A percentile compares a stretch with the other conserved stretches of the same genome.
phyloP scores from a whole-genome alignment of 2,329 filamentous ascomycete genomes.

The Botrytis deweyae region DNA sequence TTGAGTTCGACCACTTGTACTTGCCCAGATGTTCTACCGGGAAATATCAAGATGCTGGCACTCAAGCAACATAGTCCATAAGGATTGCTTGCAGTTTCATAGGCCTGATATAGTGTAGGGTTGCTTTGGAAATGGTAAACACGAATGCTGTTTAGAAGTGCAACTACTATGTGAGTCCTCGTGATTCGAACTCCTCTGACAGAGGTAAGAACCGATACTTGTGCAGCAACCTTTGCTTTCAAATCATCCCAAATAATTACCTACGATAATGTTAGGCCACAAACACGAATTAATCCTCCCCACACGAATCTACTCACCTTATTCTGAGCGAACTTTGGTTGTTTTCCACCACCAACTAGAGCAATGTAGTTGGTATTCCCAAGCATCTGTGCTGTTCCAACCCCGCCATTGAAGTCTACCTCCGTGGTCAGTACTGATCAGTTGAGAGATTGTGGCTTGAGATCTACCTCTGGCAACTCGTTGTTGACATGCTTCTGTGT shows the following conservation, averaged over 20 bases:
- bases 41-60: conserved; percentile 73
- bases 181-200: conserved; percentile 79
- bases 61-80: conserved; percentile 78
- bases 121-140: conserved; percentile 77
- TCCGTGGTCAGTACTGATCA: conserved; percentile 25
- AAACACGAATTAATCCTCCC: background rate
- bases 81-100: conserved; percentile 84
- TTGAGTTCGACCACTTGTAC: conserved; percentile 81
- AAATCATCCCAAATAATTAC: conserved; percentile 90
- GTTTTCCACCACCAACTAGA: conserved; percentile 82
- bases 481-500: conserved; percentile 68
- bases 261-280: conserved; percentile 40
- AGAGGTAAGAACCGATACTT: conserved; percentile 74
- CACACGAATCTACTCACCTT: conserved; percentile 55
- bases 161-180: conserved; percentile 73
- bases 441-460: background rate
- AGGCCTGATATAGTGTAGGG: conserved; percentile 68
- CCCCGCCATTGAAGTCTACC: conserved; percentile 74
- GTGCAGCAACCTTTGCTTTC: conserved; percentile 72
- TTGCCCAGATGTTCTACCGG: conserved; percentile 83
- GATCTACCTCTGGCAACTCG: conserved; percentile 58
- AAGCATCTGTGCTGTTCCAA: conserved; percentile 83
- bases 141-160: conserved; percentile 77
- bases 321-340: conserved; percentile 82
- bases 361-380: conserved; percentile 84